Base-by-base conservation (phyloP, 768 basidiomycete genomes). In the Termitomyces bulborhizus region DNA sequence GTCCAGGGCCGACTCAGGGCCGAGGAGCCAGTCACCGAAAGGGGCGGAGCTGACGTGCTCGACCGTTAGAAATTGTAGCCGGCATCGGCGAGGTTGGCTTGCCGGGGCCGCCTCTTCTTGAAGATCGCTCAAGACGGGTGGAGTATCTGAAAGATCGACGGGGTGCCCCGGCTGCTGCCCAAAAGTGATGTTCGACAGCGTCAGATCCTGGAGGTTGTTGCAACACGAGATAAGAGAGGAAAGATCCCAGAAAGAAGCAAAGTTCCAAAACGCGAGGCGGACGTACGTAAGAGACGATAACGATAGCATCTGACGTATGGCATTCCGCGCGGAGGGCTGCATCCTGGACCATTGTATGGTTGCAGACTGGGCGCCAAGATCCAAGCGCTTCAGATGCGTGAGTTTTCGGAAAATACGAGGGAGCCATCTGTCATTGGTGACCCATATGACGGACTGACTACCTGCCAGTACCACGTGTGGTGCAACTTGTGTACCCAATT, bases 231-330 rank as follows among this genome's bases (percentile, higher is more conserved):
- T 62, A 51, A 74, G 60, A 8, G 60, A 53, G 4, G 70, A 63
- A 51, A 77, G 68, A 9, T 71, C 68, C 16, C 63, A 57, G 53
- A 69, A 68, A 61, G 65, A 69, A 18, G 70, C 65, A 56, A 77
- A 76, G 4, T 69, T 64, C 73, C 73, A 77, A 6, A 68, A 70
- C 42, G 73, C 70, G 12, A 77, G 67, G 15, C 74, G 71, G 21
- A 77, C 57, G 49, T 72, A 74, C 6, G 65, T 69, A 24, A 77
- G 66, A 7, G 71, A 67, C 0, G 68, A 68, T 1, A 67, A 57
- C 0, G 69, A 64, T 16, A 77, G 63, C n/a, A 76, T 61, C 16
- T 68, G 65, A 54, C 60, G 68, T 6, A 77, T 60, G 6, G 73
- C 74, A 24, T 63, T 59, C 40, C 69, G 71, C 32, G 74, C 67